Base-by-base conservation (phyloP, 2,329 filamentous ascomycete genomes). In the Xylaria sp. region DNA sequence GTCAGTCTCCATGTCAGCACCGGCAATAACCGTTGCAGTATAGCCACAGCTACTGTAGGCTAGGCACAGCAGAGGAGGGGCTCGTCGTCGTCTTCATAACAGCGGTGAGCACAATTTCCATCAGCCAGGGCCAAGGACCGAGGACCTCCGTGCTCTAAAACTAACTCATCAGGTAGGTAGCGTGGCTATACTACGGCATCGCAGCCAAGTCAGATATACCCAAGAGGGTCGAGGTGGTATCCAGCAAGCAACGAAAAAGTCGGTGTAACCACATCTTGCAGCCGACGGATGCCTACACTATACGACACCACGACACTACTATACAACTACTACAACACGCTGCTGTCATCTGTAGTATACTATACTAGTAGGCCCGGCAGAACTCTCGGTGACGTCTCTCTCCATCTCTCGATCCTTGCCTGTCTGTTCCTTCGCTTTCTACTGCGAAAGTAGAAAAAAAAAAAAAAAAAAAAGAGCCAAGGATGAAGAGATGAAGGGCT, bases 191-290 rank as follows among this genome's bases (percentile, higher is more conserved):
- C 41, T 18, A n/a, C 18, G 18, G 41, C 18, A 46, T 7, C 18
- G 25, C 31, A 46, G 15, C 23, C n/a, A 61, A 39, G 48, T 55
- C 34, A 46, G 52, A 52, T 31, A 51, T 41, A 61, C 58, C 41
- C 54, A 60, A 67, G 54, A 31, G 37, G n/a, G 37, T 2, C 48
- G 31, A 63, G 46, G 63, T 67, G 56, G 41, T 48, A 61, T 46
- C 56, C 41, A 46, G 54, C 59, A 48, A 63, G 56, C 56, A 41
- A 57, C 60, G 63, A 60, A 65, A 71, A 63, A 70, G 67, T 70
- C 67, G 67, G 70, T 72, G 64, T 72, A 72, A 67, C 67, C 65
- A 65, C 65, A 63, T 70, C 64, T 66, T 51, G 64, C 65, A 63
- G 64, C 61, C 50, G 59, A 55, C 63, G 60, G 65, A 41, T 55